Evolutionary conservation across 768 basidiomycete genomes (phyloP), one percentile per base, ranked within the genome.

Genomic region (Leccinum aurantiacum): DNA sequence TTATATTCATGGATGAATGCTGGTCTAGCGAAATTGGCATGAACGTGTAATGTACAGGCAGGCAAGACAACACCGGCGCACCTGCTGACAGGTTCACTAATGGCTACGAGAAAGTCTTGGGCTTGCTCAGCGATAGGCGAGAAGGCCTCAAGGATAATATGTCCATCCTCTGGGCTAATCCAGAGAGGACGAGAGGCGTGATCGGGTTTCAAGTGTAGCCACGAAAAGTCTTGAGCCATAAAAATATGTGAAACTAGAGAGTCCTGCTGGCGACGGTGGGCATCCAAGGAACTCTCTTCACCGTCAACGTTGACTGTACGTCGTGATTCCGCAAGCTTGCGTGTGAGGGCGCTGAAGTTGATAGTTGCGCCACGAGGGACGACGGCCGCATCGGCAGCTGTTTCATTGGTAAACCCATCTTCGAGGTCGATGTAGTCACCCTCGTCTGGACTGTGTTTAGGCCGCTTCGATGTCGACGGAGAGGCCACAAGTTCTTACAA

Each of bases 1-100:
- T 96, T 94, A 82, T 98, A 99, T 80, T 98, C 97, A 78, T 99
- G 96, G 63, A 98, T 95, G 77, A 96, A 94, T 52, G 93, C 88
- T 55, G 97, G 97, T 80, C 96, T 96, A 65, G 29, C 44, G 58
- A 63, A 53, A 46, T 62, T 46, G 50, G 44, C 61, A 48, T 71
- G 44, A 64, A 64, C 17, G 19, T 46, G 47, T 59, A 59, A 75
- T 61, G 70, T 76, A 79, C 76, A 61, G 53, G 58, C 44, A 46
- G 53, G 58, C 46, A 47, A 56, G 58, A 38, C 17, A 47, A 53
- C 41, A 60, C 54, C 50, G 68, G 80, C 91, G 75, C 76, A 96
- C 95, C 95, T 89, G 82, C 95, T 98, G 69, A 98, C 95, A 66
- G 97, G 97, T 76, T 99, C 97, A 68, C 93, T 93, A 53, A 99